Conservation (phyloP, 495 filamentous ascomycete genomes). For the Penicillium canariense region DNA sequence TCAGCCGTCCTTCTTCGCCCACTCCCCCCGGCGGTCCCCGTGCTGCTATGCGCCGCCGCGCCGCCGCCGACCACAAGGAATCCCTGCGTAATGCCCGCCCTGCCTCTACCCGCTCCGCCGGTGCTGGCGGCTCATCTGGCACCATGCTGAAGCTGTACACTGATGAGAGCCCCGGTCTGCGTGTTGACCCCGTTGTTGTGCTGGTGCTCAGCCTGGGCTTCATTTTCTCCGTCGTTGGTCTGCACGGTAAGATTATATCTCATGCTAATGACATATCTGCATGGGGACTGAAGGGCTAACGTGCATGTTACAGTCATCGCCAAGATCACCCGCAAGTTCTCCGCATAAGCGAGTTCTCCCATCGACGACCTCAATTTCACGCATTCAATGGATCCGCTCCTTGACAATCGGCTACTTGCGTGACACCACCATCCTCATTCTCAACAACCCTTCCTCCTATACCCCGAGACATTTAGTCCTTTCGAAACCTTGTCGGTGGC, state of each 20-base stretch:
- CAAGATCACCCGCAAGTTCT: conserved; percentile 92
- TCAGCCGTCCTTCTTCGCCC: conserved; percentile 78
- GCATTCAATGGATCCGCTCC: conserved; percentile 1
- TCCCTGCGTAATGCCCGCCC: conserved; percentile 88
- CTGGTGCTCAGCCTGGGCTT: conserved; percentile 92
- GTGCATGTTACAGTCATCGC: conserved; percentile 70
- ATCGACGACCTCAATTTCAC: background rate
- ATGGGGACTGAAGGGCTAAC: conserved; percentile 17
- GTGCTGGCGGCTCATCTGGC: conserved; percentile 91
- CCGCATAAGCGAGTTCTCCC: conserved; percentile 39
- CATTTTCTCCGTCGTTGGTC: conserved; percentile 95
- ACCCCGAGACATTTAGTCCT: conserved; percentile 28
- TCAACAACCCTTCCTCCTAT: conserved; percentile 27
- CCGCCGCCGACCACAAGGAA: conserved; percentile 93
- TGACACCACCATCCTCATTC: conserved; percentile 1
- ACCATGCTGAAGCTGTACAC: conserved; percentile 99
- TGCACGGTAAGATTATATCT: conserved; percentile 71
- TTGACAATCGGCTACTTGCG: conserved; percentile 1
- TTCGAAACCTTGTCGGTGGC: conserved; percentile 10
- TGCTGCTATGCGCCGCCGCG: conserved; percentile 88
- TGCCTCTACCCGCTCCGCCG: conserved; percentile 85
- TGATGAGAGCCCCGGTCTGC: conserved; percentile 91
- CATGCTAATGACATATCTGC: background rate
- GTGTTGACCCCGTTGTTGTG: conserved; percentile 96
- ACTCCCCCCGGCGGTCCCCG: conserved; percentile 91